Evolutionary conservation across 2,329 filamentous ascomycete species (phyloP).

Genomic region (Neopestalotiopsis sp.): DNA sequence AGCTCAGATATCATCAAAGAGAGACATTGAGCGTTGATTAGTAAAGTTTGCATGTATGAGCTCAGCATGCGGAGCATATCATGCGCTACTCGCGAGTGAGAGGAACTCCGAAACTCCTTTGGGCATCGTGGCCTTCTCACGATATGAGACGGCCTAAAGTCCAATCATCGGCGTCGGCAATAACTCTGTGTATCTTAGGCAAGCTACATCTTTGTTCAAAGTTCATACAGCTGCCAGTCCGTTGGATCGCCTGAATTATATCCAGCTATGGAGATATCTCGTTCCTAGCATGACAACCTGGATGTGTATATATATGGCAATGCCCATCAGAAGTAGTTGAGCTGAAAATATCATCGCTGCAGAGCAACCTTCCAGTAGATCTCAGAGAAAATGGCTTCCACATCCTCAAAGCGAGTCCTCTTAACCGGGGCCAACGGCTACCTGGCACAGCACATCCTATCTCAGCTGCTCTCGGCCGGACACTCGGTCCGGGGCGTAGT

Average conservation of each 20-base stretch:
- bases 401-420: slow-evolving; percentile 20
- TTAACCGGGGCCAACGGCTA: slow-evolving; percentile 27
- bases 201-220: no score
- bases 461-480: slow-evolving; percentile 25
- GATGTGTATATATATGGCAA: background rate
- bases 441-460: slow-evolving; percentile 25
- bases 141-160: no score
- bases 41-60: background rate
- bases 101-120: no score
- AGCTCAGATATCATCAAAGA: background rate
- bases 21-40: background rate
- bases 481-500: slow-evolving; percentile 33
- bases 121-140: no score
- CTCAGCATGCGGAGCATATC: no score
- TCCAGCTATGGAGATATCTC: background rate
- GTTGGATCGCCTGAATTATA: background rate
- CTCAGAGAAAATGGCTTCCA: background rate
- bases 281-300: background rate
- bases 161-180: no score
- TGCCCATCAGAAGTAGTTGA: background rate
- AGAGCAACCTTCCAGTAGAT: background rate
- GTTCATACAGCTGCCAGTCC: no score
- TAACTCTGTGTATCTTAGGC: no score
- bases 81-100: no score
- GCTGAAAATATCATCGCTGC: background rate